Percentiles rank a stretch among this genome's conserved stretches.
Evolutionary conservation across 768 basidiomycete species (phyloP).

Genomic region (Rhizopogon salebrosus): DNA sequence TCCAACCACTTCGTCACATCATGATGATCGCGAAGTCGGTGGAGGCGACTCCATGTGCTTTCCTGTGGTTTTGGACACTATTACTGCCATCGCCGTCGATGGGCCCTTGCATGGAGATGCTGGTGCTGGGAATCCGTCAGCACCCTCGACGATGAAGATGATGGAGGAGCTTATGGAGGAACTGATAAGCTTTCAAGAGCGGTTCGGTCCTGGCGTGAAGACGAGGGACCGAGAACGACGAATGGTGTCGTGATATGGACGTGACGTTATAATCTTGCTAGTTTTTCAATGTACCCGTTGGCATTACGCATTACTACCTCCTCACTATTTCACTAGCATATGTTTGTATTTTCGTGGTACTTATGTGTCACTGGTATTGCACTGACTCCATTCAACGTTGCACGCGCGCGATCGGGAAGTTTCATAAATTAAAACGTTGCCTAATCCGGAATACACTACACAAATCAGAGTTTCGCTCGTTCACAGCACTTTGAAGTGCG

Average conservation of each 20-base stretch:
- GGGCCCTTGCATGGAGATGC: constrained; percentile 5
- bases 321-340: background rate
- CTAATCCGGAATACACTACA: background rate
- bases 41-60: constrained; percentile 14
- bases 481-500: too few species aligned
- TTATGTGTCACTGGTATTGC: background rate
- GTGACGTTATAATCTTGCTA: constrained; percentile 7
- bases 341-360: constrained; percentile 2
- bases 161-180: constrained; percentile 93
- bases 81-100: constrained; percentile 9
- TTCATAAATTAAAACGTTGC: background rate
- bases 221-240: constrained; percentile 50
- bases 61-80: constrained; percentile 31
- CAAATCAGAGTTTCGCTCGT: too few species aligned
- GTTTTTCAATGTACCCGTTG: constrained; percentile 8
- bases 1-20: constrained; percentile 6
- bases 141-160: constrained; percentile 59
- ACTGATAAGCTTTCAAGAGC: constrained; percentile 82
- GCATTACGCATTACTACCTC: background rate
- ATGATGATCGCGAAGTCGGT: constrained; percentile 12
- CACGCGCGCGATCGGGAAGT: background rate
- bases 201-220: constrained; percentile 61
- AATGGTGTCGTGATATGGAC: constrained; percentile 25
- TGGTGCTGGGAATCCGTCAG: constrained; percentile 3
- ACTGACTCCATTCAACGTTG: background rate